Percentiles rank a stretch among this genome's conserved stretches.
Conservation (phyloP, 257 asterid genomes). For the Nyctanthes arbortristis region DNA sequence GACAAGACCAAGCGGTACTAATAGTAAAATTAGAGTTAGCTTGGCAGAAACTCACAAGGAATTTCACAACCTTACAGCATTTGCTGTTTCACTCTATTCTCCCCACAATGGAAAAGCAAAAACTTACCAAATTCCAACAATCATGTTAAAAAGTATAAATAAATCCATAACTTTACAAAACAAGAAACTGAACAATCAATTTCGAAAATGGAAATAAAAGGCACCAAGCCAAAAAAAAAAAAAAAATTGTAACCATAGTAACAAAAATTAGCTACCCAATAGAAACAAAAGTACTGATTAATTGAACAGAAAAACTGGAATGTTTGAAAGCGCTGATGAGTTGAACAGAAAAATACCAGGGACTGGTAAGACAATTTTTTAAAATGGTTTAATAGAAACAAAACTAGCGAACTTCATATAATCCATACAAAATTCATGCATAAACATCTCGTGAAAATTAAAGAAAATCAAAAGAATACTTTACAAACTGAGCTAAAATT, state of each 20-base stretch:
- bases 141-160: too few relatives aligned
- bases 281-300: not conserved
- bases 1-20: not conserved
- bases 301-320: not conserved
- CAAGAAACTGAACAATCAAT: not conserved
- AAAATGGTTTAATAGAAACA: not conserved
- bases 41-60: not conserved
- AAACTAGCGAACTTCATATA: not conserved
- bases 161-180: not conserved
- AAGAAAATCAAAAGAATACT: not conserved
- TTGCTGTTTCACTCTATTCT: not conserved
- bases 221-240: not conserved
- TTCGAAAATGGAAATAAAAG: too few relatives aligned
- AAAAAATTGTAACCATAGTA: not conserved
- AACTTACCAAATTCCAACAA: not conserved
- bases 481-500: not conserved
- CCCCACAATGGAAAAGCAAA: not conserved
- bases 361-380: not conserved
- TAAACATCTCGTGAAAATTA: not conserved
- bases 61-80: not conserved
- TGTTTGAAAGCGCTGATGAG: not conserved
- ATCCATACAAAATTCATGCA: not conserved
- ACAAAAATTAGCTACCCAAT: too few relatives aligned
- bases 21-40: not conserved
- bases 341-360: not conserved